phyloP scores from a whole-genome alignment of 2,329 filamentous ascomycete species.

The Aschersonia sp. region DNA sequence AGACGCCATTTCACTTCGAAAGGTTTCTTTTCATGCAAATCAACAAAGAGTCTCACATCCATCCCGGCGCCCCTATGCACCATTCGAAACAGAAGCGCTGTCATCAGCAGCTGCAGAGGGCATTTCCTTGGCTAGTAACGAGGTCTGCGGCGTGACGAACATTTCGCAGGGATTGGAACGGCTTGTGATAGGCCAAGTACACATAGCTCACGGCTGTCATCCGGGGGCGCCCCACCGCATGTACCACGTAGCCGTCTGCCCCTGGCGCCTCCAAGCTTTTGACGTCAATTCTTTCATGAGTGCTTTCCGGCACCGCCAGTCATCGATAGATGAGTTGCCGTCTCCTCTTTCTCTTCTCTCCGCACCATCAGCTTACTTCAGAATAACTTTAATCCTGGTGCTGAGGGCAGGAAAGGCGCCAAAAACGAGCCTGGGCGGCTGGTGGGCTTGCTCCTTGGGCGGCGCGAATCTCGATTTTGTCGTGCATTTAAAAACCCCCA shows the following conservation, averaged over 20 bases:
- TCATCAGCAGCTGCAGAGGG: no score
- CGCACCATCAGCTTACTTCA: no score
- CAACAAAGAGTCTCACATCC: no score
- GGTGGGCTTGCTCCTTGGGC: conserved; percentile 1
- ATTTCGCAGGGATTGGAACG: no score
- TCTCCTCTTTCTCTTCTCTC: neutral
- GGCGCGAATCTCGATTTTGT: neutral
- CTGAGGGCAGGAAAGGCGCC: neutral
- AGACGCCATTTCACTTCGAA: no score
- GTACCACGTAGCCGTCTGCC: conserved; percentile 3
- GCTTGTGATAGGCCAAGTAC: neutral
- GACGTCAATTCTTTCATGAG: no score
- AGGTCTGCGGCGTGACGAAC: no score
- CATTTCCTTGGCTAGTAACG: no score
- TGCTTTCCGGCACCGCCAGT: neutral
- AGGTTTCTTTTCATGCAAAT: no score
- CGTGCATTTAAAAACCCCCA: neutral
- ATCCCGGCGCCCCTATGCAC: no score
- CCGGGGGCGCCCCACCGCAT: conserved; percentile 2
- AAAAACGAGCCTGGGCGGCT: neutral
- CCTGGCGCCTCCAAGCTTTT: neutral
- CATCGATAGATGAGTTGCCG: neutral
- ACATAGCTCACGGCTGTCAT: neutral
- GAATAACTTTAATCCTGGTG: no score
- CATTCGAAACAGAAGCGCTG: no score